These are phyloP conservation scores for Bocquillonia castaneifolia DNA, from an alignment of 441 rosid species.

Conservation along the genomic window DNA sequence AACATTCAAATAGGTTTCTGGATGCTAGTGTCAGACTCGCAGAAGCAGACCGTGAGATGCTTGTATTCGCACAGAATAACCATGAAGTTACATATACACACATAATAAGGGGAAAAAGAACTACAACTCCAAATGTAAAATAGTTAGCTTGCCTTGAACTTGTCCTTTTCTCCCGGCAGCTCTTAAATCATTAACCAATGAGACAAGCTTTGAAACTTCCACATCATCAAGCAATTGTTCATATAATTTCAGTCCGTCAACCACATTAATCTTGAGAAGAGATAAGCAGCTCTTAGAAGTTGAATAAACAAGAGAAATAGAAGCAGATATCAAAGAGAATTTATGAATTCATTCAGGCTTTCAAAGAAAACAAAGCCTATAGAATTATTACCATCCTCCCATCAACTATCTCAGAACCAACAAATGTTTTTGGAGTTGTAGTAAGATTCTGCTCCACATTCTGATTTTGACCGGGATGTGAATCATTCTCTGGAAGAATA, in stretches of 20 bases:
- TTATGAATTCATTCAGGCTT: slow-evolving; percentile 1
- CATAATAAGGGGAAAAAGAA: too few species aligned
- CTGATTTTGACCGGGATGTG: slow-evolving; percentile 30
- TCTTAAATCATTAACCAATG: slow-evolving; percentile 66
- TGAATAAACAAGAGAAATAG: slow-evolving; percentile 16
- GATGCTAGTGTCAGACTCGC: too few species aligned
- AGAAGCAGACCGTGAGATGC: too few species aligned
- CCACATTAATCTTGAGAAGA: slow-evolving; percentile 67
- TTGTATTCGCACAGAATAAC: too few species aligned
- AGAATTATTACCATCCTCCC: slow-evolving; percentile 54
- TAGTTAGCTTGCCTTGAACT: slow-evolving; percentile 63
- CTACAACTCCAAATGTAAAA: too few species aligned
- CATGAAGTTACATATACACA: too few species aligned
- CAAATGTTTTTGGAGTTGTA: slow-evolving; percentile 51
- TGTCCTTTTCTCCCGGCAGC: slow-evolving; percentile 67
- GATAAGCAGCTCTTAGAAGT: slow-evolving; percentile 17
- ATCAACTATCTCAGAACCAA: slow-evolving; percentile 54
- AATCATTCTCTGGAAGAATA: slow-evolving; percentile 40
- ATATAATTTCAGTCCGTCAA: slow-evolving; percentile 76
- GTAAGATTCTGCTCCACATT: slow-evolving; percentile 40
- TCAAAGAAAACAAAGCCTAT: background rate
- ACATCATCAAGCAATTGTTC: slow-evolving; percentile 48
- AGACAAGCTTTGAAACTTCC: slow-evolving; percentile 60
- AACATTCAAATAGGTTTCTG: too few species aligned
- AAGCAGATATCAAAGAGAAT: background rate